phyloP scores from a whole-genome alignment of 257 asterid species.

The Asclepias syriaca region DNA sequence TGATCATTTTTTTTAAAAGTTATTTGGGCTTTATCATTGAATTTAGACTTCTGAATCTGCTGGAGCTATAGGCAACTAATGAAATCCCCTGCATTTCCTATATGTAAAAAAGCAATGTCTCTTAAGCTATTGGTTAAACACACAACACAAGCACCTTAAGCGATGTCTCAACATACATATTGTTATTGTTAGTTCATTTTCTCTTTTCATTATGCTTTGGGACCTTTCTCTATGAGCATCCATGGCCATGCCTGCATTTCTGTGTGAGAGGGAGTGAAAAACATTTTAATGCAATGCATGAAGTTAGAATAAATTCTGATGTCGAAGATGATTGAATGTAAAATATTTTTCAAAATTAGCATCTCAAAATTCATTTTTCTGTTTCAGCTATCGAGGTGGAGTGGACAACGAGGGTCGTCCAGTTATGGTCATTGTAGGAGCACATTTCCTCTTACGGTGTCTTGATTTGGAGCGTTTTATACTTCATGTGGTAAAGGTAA shows the following conservation, averaged over 20 bases:
- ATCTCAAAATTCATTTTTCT: neutral
- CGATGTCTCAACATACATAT: neutral
- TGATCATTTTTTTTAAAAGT: neutral
- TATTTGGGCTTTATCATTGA: neutral
- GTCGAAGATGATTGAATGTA: neutral
- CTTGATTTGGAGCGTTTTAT: constrained; percentile 87
- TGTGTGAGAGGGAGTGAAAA: neutral
- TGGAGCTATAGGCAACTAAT: neutral
- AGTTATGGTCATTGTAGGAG: constrained; percentile 94
- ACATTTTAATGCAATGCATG: neutral
- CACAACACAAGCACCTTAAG: neutral
- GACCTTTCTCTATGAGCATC: neutral
- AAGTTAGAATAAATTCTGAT: neutral
- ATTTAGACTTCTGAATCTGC: neutral
- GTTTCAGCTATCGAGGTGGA: constrained; percentile 88
- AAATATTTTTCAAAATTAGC: constrained; percentile 1
- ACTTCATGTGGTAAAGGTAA: constrained; percentile 77
- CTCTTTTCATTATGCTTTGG: neutral
- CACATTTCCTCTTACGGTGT: constrained; percentile 89
- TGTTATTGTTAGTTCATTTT: neutral
- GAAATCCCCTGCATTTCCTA: neutral
- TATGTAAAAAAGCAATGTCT: neutral
- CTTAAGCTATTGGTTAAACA: neutral
- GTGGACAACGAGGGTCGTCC: constrained; percentile 88
- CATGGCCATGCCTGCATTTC: neutral